Conservation (phyloP, 345 rosid species). For the Euphorbia lathyris region DNA sequence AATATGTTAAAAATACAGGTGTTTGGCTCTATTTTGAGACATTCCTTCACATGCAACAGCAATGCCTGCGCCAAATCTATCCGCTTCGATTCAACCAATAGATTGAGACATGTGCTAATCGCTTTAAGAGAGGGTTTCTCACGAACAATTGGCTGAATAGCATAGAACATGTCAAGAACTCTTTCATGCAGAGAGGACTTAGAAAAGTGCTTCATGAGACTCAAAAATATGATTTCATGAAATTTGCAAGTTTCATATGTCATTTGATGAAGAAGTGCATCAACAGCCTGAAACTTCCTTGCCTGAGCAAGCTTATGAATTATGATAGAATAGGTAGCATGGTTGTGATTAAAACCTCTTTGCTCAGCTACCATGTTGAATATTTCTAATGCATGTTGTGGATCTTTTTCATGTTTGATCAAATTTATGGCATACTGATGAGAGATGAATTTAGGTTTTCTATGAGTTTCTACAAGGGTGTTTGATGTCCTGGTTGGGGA, state of each 20-base stretch:
- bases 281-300: constrained; percentile 73
- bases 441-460: constrained; percentile 51
- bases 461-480: constrained; percentile 20
- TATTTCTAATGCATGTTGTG: constrained; percentile 59
- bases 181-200: constrained; percentile 44
- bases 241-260: constrained; percentile 76
- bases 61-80: constrained; percentile 46
- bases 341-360: constrained; percentile 78
- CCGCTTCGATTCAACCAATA: constrained; percentile 62
- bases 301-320: constrained; percentile 62
- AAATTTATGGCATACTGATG: constrained; percentile 58
- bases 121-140: constrained; percentile 81
- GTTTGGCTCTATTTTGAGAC: constrained; percentile 58
- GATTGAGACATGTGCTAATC: constrained; percentile 81
- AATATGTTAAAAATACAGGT: constrained; percentile 88
- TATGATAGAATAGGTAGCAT: constrained; percentile 66
- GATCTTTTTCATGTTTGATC: constrained; percentile 73
- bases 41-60: constrained; percentile 45
- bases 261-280: constrained; percentile 74
- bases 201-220: constrained; percentile 72
- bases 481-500: constrained; percentile 34
- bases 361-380: constrained; percentile 68
- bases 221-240: constrained; percentile 71
- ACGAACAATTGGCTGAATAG: constrained; percentile 60
- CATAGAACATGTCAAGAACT: constrained; percentile 68